Evolutionary conservation across 345 rosid genomes (phyloP).

Genomic region (Populus euphratica): DNA sequence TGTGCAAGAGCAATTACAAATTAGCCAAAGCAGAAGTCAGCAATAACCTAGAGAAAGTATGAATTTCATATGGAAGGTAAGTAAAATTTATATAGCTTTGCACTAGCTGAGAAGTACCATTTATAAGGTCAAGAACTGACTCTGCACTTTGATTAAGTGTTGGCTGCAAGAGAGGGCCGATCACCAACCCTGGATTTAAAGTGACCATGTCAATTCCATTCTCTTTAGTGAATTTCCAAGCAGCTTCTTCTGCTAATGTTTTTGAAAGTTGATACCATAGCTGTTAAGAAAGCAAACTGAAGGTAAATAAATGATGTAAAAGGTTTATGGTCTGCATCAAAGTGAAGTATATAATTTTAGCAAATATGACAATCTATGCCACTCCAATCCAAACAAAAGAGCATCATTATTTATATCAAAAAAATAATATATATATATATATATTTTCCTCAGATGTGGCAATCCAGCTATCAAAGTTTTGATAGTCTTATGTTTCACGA

Average conservation of each 20-base stretch:
- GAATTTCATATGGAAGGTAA: neutral
- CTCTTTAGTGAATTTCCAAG: slow-evolving; percentile 14
- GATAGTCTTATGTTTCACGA: no score
- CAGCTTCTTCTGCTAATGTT: slow-evolving; percentile 16
- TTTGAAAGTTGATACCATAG: slow-evolving; percentile 8
- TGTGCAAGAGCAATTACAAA: no score
- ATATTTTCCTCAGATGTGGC: no score
- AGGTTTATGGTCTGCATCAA: neutral
- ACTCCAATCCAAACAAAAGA: neutral
- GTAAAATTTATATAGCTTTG: neutral
- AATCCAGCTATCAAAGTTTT: no score
- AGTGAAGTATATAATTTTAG: neutral
- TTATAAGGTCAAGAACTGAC: neutral
- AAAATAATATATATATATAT: no score
- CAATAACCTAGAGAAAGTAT: neutral
- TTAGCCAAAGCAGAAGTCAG: no score
- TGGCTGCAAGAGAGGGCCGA: slow-evolving; percentile 16
- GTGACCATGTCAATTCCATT: slow-evolving; percentile 14
- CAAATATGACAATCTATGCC: neutral
- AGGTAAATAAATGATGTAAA: neutral
- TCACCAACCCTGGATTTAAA: slow-evolving; percentile 10
- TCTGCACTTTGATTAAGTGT: neutral
- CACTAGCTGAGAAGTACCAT: neutral
- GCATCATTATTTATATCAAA: no score
- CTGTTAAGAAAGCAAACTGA: neutral